phyloP scores from a whole-genome alignment of 1,284 basidiomycete genomes.

The Trametes versicolor region DNA sequence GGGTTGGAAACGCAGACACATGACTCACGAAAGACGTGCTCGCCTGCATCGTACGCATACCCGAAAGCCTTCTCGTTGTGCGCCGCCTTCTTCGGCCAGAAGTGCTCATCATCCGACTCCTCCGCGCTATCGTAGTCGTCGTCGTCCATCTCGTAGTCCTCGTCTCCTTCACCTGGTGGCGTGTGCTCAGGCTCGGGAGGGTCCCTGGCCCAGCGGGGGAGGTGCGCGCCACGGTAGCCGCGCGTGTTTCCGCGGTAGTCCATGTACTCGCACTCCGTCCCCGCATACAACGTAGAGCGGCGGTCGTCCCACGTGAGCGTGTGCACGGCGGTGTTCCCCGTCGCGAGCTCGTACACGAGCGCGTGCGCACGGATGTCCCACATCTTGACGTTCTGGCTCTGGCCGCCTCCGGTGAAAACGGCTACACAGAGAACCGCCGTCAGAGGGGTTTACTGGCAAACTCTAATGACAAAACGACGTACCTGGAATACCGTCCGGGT shows the following conservation, averaged over 20 bases:
- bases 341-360: conserved; percentile 51
- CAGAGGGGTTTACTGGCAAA: not conserved
- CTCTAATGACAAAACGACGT: conserved; percentile 6
- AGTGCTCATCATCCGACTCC: conserved; percentile 14
- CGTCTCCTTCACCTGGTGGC: conserved; percentile 27
- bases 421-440: conserved; percentile 31
- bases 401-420: conserved; percentile 44
- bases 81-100: conserved; percentile 47
- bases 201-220: conserved; percentile 31
- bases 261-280: conserved; percentile 47
- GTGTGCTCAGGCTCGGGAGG: not conserved
- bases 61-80: conserved; percentile 49
- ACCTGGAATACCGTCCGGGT: conserved; percentile 43
- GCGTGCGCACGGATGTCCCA: conserved; percentile 52
- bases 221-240: conserved; percentile 44
- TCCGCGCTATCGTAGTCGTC: not conserved
- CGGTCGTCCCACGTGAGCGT: conserved; percentile 49
- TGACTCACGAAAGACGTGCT: conserved; percentile 44
- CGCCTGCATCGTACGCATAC: conserved; percentile 48
- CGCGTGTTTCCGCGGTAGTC: conserved; percentile 43
- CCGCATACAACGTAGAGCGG: conserved; percentile 46
- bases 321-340: conserved; percentile 51
- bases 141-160: conserved; percentile 28
- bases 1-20: not conserved
- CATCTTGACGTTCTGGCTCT: conserved; percentile 45